Conservation (phyloP, 106 monocot genomes). For the Acorus calamus region DNA sequence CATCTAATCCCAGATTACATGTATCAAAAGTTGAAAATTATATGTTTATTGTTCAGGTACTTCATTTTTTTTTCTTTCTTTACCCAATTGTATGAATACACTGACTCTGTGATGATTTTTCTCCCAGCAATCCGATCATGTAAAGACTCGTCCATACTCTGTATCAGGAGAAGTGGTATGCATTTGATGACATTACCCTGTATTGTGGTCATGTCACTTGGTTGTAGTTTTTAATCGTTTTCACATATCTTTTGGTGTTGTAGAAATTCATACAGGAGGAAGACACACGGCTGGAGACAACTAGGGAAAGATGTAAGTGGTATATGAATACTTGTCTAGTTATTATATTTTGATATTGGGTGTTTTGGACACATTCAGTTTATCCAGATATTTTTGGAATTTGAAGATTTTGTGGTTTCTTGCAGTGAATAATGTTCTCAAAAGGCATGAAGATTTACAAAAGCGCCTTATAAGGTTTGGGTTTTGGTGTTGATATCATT, state of each 20-base stretch:
- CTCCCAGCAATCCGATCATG: slow-evolving; percentile 34
- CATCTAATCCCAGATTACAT: too few relatives aligned
- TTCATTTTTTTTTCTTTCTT: too few relatives aligned
- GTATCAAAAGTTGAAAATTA: too few relatives aligned
- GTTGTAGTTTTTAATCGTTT: neutral
- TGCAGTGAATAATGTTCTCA: slow-evolving; percentile 69
- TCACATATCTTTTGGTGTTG: slow-evolving; percentile 4
- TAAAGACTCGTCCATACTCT: slow-evolving; percentile 25
- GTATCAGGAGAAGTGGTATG: slow-evolving; percentile 47
- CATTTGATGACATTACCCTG: neutral
- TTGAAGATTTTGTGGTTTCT: slow-evolving; percentile 12
- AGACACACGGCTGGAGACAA: slow-evolving; percentile 57
- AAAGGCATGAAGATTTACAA: slow-evolving; percentile 74
- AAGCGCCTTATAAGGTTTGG: slow-evolving; percentile 66
- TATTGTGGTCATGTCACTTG: neutral
- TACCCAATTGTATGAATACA: neutral
- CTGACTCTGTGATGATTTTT: neutral
- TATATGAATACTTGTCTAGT: neutral
- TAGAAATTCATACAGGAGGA: slow-evolving; percentile 51
- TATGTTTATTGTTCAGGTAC: too few relatives aligned
- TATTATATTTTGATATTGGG: neutral
- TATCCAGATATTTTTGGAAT: neutral
- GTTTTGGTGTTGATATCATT: neutral
- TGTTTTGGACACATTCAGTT: neutral
- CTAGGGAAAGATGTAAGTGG: slow-evolving; percentile 58